phyloP scores from a whole-genome alignment of 2,329 filamentous ascomycete genomes.

The Botrytis fragariae region DNA sequence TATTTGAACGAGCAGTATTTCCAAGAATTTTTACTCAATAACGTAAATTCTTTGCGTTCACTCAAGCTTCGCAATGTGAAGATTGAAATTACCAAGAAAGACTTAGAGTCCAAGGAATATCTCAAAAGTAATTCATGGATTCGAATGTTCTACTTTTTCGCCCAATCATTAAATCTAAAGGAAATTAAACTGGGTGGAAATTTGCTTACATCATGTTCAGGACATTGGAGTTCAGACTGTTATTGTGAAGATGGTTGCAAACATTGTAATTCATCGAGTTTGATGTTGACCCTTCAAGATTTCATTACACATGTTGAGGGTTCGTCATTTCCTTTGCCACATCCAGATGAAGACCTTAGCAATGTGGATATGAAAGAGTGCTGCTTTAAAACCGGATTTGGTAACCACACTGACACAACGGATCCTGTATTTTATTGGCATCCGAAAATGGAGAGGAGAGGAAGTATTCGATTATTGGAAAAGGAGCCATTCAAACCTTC shows the following conservation, averaged over 20 bases:
- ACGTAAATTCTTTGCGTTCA: neutral
- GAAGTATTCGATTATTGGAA: neutral
- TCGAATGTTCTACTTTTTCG: neutral
- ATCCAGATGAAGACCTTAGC: neutral
- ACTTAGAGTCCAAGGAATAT: neutral
- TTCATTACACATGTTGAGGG: neutral
- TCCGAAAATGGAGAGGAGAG: too few species aligned
- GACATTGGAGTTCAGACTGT: neutral
- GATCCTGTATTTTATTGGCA: too few species aligned
- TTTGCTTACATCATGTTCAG: neutral
- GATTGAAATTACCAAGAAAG: neutral
- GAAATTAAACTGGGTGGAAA: neutral
- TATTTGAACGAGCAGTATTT: conserved; percentile 1
- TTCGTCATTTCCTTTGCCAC: neutral
- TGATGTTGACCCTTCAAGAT: neutral
- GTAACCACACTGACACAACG: too few species aligned
- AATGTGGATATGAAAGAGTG: neutral
- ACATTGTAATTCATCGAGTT: neutral
- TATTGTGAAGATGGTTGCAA: too few species aligned
- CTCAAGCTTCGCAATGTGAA: neutral
- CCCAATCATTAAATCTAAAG: neutral
- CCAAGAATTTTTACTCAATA: neutral
- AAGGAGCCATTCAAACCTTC: neutral
- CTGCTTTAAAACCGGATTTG: too few species aligned
- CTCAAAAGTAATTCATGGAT: neutral